Evolutionary conservation across 768 basidiomycete genomes (phyloP), one percentile per base, ranked within the genome.

Genomic region (Termitomyces heimii): DNA sequence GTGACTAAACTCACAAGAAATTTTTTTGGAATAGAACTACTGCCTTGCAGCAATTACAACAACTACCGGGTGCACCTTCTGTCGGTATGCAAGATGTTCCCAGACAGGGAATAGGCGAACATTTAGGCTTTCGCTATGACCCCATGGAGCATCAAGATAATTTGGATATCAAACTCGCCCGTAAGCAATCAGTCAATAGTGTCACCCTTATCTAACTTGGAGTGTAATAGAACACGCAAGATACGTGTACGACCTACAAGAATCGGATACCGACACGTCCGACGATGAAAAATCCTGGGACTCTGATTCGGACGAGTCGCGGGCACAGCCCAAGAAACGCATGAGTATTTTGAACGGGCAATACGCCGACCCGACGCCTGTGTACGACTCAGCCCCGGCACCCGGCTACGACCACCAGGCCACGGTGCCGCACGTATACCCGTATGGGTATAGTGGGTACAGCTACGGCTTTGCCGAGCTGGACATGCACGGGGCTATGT

Each of bases 21-120:
- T 34, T 56, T 26, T 31, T 52, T 47, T 39, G 37, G 42, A 51
- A 34, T 42, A 74, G 74, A 58, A 65, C 63, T 32, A 70, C 68
- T 46, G 79, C 78, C 35, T 64, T 79, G 39, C 69, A 77, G 57
- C 75, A 77, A 56, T 58, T 75, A 16, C 69, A 69, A 77, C 83
- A 73, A 61, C 72, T 69, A 68, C 74, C 49, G 72, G 82, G 57
- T 67, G 92, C 91, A 0, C 97, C 97, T 1, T 92, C 92, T 5
- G 92, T 92, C 0, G 85, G 83, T 45, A 82, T 96, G 77, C 92
- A 94, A 24, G 84, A 88, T 49, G 88, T 92, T 1, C 94, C 94
- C 0, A 70, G 79, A 42, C 84, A 91, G 62, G 83, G 82, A 34
- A 62, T 96, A 6, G 81, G 78, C 4, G 71, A 76, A 34, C 85